Percentiles rank a stretch among this genome's conserved stretches.
phyloP scores from a whole-genome alignment of 257 asterid genomes.

The Nemophila menziesii region DNA sequence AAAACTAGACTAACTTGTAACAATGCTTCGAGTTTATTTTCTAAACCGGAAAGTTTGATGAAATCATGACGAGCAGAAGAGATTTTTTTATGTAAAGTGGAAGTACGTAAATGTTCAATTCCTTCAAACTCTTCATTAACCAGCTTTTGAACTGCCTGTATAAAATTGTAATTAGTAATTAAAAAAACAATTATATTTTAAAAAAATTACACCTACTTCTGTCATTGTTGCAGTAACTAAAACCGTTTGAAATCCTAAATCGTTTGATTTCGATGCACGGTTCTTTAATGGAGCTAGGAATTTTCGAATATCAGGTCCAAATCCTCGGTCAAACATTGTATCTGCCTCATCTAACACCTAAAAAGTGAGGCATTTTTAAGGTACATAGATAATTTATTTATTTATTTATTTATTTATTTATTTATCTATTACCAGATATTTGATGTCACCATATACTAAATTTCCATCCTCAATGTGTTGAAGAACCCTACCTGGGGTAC shows the following conservation, averaged over 20 bases:
- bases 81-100: constrained; percentile 84
- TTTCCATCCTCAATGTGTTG: constrained; percentile 96
- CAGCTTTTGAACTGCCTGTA: constrained; percentile 72
- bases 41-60: constrained; percentile 85
- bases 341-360: constrained; percentile 99
- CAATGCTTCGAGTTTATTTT: constrained; percentile 89
- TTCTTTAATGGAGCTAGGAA: constrained; percentile 75
- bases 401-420: background rate
- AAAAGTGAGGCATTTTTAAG: constrained; percentile 13
- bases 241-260: constrained; percentile 74
- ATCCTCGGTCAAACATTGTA: constrained; percentile 97
- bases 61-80: constrained; percentile 93
- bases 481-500: constrained; percentile 95
- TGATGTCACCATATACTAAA: constrained; percentile 91
- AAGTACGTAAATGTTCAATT: constrained; percentile 75
- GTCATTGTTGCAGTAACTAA: constrained; percentile 98
- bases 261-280: constrained; percentile 62
- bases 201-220: constrained; percentile 36
- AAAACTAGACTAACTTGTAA: constrained; percentile 44
- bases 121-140: constrained; percentile 95
- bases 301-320: constrained; percentile 91
- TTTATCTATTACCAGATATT: constrained; percentile 49
- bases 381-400: constrained; percentile 9
- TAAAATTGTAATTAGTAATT: no score
- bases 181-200: background rate